Evolutionary conservation across 805 yeast genomes (phyloP).

Genomic region (Candida odintsovae): DNA sequence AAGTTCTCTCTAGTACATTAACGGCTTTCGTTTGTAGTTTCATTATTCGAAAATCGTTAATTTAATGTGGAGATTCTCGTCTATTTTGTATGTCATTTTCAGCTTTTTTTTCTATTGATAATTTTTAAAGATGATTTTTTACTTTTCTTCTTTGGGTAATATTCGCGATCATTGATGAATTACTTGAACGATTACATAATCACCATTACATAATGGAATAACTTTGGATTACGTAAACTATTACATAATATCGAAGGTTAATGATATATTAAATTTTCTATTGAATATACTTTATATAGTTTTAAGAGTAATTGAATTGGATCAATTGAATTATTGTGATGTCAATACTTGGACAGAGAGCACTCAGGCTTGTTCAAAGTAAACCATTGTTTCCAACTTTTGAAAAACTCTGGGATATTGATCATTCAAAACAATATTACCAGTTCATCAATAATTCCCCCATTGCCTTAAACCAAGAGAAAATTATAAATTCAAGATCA

Average conservation of each 20-base stretch:
- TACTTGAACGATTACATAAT: no score
- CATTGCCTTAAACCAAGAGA: constrained; percentile 6
- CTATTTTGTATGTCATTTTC: not conserved
- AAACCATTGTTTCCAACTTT: not conserved
- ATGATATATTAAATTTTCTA: no score
- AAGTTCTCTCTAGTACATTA: constrained; percentile 72
- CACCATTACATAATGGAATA: no score
- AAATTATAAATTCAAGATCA: not conserved
- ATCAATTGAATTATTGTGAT: no score
- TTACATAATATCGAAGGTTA: no score
- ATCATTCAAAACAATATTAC: not conserved
- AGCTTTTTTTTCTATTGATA: not conserved
- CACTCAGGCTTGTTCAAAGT: not conserved
- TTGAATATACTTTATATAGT: no score
- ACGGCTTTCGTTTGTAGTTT: constrained; percentile 74
- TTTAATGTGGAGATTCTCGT: not conserved
- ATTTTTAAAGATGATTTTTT: no score
- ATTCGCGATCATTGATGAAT: no score
- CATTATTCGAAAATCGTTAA: constrained; percentile 32
- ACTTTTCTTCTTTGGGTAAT: no score
- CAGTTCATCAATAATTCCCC: constrained; percentile 1
- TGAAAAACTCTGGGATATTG: not conserved
- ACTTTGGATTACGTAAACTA: no score
- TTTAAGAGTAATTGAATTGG: no score
- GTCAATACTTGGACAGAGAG: not conserved